Evolutionary conservation across 2,329 filamentous ascomycete genomes (phyloP), one percentile per base, ranked within the genome.

Genomic region (Magnaporthiopsis poae): DNA sequence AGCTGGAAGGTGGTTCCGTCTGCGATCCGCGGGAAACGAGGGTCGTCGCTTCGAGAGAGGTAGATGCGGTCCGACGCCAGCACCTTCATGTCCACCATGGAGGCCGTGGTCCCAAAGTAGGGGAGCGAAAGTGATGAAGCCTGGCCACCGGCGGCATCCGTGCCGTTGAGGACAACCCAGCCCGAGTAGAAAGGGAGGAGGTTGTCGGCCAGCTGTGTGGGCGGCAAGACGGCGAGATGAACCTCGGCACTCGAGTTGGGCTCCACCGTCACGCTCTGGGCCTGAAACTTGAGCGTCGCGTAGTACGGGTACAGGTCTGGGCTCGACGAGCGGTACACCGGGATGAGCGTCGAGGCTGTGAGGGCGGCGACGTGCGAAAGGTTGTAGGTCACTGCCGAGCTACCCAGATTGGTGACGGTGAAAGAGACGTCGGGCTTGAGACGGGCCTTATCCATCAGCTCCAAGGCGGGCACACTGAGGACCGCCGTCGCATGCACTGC

Each of bases 61-160:
- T 12, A 52, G n/a, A 63, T 63, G 35, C 62, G 39, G 21, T 74
- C 83, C 13, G 81, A 88, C 68, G 83, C 88, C 0, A 89, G 86
- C 73, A 84, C 87, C 66, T 87, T 90, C 68, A 84, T 87, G 66
- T 79, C 88, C 29, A 84, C 89, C 56, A 88, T 91, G 66, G 88
- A 91, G 76, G 85, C 89, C 69, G 81, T 90, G 69, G 84, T 88
- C 66, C 78, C 79, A 39, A 78, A 72, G 70, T 80, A 81, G 1
- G 79, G 79, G 12, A 81, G 69, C 7, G 73, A 72, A 29, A 80
- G 72, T 18, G 71, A 69, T 39, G 35, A 15, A 29, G 9, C n/a
- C 39, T 5, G 13, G n/a, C n/a, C 11, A 15, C 35, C 62, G 11
- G 36, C 21, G 36, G 15, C 76, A 39, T 77, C 77, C 33, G 74